Evolutionary conservation across 768 basidiomycete species (phyloP).

Genomic region (Suillus placidus): DNA sequence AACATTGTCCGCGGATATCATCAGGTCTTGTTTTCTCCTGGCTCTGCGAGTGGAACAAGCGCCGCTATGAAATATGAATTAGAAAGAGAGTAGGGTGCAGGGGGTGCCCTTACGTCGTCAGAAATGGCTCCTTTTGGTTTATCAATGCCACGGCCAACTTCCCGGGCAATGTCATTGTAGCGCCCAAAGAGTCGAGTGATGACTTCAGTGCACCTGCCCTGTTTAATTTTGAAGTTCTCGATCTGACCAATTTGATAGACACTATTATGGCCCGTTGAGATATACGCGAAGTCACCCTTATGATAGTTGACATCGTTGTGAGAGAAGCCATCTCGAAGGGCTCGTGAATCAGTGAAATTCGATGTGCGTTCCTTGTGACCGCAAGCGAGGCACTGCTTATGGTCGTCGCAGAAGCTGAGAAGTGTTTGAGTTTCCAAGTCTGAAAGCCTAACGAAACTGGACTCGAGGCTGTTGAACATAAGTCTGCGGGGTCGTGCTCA

Average conservation of each 20-base stretch:
- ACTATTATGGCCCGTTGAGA: conserved; percentile 36
- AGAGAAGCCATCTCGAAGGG: conserved; percentile 39
- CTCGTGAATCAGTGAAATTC: conserved; percentile 25
- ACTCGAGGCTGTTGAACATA: conserved; percentile 50
- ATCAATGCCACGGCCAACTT: conserved; percentile 18
- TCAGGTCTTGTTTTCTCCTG: conserved; percentile 31
- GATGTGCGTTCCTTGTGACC: conserved; percentile 35
- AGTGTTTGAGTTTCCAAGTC: conserved; percentile 31
- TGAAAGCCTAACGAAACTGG: conserved; percentile 51
- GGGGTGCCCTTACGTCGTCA: conserved; percentile 45
- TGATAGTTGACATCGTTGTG: conserved; percentile 55
- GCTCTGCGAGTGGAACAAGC: conserved; percentile 45
- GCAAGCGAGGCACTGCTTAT: conserved; percentile 55
- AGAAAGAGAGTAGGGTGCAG: conserved; percentile 6
- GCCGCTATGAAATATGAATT: conserved; percentile 27
- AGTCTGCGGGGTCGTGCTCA: conserved; percentile 38
- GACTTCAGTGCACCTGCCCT: conserved; percentile 27
- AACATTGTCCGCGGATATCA: conserved; percentile 57
- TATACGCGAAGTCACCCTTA: conserved; percentile 61
- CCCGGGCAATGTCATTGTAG: conserved; percentile 42
- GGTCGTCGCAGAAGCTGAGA: conserved; percentile 32
- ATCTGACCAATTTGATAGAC: conserved; percentile 61
- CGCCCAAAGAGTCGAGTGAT: conserved; percentile 49
- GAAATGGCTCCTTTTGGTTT: conserved; percentile 24
- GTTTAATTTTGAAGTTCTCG: conserved; percentile 36